Evolutionary conservation across 257 asterid species (phyloP).

Genomic region (Dorcoceras hygrometricum): DNA sequence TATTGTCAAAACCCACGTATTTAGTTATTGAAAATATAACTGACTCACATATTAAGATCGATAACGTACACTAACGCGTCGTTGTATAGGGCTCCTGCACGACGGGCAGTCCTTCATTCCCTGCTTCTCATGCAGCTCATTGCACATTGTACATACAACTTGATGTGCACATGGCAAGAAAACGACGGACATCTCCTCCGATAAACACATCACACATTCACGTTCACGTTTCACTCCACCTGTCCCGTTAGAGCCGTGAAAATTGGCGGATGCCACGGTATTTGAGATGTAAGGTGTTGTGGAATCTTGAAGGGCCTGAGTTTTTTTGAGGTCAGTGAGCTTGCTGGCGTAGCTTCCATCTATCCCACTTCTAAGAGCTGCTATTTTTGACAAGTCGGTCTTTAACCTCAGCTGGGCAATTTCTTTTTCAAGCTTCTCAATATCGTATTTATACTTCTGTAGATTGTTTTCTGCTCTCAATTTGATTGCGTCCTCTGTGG

Average conservation of each 20-base stretch:
- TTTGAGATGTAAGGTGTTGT: constrained; percentile 41
- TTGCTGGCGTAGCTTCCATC: constrained; percentile 71
- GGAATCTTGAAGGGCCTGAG: constrained; percentile 33
- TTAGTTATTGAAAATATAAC: constrained; percentile 37
- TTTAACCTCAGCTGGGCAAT: constrained; percentile 71
- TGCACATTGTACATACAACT: constrained; percentile 80
- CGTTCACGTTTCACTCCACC: constrained; percentile 85
- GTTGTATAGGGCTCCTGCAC: constrained; percentile 77
- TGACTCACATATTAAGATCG: constrained; percentile 35
- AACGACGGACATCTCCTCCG: constrained; percentile 93
- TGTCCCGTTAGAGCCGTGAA: constrained; percentile 29
- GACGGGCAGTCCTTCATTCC: constrained; percentile 99
- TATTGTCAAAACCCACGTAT: constrained; percentile 39
- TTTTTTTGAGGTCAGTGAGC: constrained; percentile 35
- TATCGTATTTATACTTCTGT: constrained; percentile 60
- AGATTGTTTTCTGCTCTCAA: constrained; percentile 69
- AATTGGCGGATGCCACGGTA: constrained; percentile 25
- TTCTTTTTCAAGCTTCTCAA: constrained; percentile 66
- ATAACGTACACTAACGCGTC: constrained; percentile 78
- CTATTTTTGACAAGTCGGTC: constrained; percentile 77
- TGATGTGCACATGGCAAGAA: constrained; percentile 98
- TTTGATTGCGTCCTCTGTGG: constrained; percentile 64
- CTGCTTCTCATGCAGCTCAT: constrained; percentile 90
- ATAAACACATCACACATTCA: constrained; percentile 93
- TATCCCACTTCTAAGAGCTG: constrained; percentile 74